Evolutionary conservation across 306 rosid genomes (phyloP).

Genomic region (Fragaria vesca): DNA sequence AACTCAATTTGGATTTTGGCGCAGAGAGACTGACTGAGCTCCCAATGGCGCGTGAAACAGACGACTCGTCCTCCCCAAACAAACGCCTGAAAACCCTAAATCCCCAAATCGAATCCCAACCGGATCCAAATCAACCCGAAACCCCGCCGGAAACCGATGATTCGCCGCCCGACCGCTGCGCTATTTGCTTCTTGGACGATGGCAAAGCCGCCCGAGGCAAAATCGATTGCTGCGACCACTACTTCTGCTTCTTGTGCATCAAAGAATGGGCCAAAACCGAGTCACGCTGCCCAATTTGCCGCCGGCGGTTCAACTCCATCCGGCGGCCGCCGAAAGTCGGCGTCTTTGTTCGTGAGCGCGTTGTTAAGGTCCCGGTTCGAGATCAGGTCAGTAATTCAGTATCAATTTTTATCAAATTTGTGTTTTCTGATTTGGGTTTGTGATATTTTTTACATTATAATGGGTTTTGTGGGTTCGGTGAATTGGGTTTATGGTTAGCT

Average conservation of each 20-base stretch:
- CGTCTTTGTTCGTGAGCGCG: conserved; percentile 35
- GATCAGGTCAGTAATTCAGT: conserved; percentile 50
- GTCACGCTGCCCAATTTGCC: conserved; percentile 79
- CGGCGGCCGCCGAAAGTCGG: conserved; percentile 43
- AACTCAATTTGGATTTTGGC: conserved; percentile 5
- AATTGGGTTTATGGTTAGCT: neutral
- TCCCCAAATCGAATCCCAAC: neutral
- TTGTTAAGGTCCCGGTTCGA: conserved; percentile 55
- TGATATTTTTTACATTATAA: neutral
- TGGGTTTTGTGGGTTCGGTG: neutral
- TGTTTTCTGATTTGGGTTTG: neutral
- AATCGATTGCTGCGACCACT: conserved; percentile 73
- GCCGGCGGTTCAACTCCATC: conserved; percentile 65
- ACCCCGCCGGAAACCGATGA: conserved; percentile 1
- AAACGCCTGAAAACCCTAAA: conserved; percentile 45
- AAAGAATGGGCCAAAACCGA: conserved; percentile 81
- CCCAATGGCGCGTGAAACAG: conserved; percentile 38
- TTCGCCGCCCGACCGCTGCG: conserved; percentile 36
- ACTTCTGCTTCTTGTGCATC: conserved; percentile 78
- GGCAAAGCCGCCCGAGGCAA: conserved; percentile 51
- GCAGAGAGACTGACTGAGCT: neutral
- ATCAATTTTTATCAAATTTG: neutral
- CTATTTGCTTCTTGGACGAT: conserved; percentile 57
- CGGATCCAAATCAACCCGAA: neutral
- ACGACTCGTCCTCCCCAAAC: conserved; percentile 23